Percentiles rank a stretch among this genome's conserved stretches.
Evolutionary conservation across 2,329 filamentous ascomycete genomes (phyloP).

Genomic region (Alternaria sp.): DNA sequence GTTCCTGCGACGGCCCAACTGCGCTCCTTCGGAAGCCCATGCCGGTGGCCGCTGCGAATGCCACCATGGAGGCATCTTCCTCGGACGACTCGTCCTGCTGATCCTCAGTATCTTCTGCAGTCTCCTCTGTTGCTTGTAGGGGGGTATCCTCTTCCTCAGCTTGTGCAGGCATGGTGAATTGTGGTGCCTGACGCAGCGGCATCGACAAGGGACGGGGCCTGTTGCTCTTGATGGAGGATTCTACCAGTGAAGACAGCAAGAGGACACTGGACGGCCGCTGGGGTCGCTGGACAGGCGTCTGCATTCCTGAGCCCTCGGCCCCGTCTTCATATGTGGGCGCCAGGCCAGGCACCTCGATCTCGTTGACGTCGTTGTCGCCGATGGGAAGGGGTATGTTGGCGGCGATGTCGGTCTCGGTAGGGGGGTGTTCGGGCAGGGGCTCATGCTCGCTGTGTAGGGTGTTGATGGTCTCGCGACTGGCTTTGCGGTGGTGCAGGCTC

Average conservation of each 20-base stretch:
- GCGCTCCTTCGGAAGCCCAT: constrained; percentile 37
- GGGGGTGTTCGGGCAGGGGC: constrained; percentile 51
- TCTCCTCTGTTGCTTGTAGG: background rate
- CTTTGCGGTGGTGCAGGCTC: constrained; percentile 38
- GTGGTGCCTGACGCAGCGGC: constrained; percentile 30
- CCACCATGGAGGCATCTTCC: constrained; percentile 38
- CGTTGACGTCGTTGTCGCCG: constrained; percentile 71
- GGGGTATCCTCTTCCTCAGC: background rate
- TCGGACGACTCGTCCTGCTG: constrained; percentile 14
- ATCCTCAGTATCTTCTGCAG: background rate
- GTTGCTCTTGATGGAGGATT: constrained; percentile 23
- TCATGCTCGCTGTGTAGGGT: constrained; percentile 26
- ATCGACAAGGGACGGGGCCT: constrained; percentile 41
- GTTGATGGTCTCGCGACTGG: constrained; percentile 39
- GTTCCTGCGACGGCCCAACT: constrained; percentile 22
- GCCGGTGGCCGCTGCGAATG: constrained; percentile 41
- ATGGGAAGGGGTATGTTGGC: constrained; percentile 73
- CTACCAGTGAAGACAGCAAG: constrained; percentile 31
- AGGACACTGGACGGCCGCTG: constrained; percentile 42
- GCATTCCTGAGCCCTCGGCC: constrained; percentile 27
- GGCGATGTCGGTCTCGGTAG: constrained; percentile 56
- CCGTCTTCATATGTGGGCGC: constrained; percentile 68
- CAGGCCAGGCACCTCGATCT: constrained; percentile 80
- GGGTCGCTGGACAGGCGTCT: constrained; percentile 34
- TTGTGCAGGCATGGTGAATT: constrained; percentile 25